A percentile compares a stretch with the other conserved stretches of the same genome.
Evolutionary conservation across 2,329 filamentous ascomycete species (phyloP).

Genomic region (Claviceps capensis): DNA sequence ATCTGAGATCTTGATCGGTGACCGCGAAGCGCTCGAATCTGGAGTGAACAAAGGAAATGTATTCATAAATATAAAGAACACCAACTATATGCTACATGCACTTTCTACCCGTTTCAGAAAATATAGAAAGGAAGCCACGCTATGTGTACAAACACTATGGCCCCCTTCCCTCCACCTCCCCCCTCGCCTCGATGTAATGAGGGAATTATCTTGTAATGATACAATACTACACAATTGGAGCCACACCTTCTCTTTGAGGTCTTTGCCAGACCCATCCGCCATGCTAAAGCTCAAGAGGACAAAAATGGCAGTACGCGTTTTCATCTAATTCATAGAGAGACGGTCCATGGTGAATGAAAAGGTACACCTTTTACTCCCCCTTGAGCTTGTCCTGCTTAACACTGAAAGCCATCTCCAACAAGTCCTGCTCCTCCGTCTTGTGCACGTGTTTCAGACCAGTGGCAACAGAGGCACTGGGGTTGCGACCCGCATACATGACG

Average conservation of each 20-base stretch:
- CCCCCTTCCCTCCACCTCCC: background rate
- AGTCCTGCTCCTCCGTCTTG: constrained; percentile 80
- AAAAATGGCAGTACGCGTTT: background rate
- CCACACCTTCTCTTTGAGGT: background rate
- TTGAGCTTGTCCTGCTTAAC: constrained; percentile 57
- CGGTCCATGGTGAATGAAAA: background rate
- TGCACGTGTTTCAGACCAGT: constrained; percentile 83
- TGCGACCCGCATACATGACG: constrained; percentile 92
- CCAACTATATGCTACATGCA: constrained; percentile 3
- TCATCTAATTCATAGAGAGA: background rate
- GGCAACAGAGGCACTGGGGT: constrained; percentile 85
- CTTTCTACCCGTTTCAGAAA: background rate
- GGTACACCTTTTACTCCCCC: constrained; percentile 36
- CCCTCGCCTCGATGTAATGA: background rate
- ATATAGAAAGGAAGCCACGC: constrained; percentile 4
- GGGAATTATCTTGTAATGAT: constrained; percentile 4
- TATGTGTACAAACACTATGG: constrained; percentile 3
- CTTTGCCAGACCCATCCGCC: background rate
- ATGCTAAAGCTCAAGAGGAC: background rate
- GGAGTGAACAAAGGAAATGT: background rate
- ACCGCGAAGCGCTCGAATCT: too few relatives aligned
- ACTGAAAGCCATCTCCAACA: constrained; percentile 53
- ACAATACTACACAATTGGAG: constrained; percentile 7
- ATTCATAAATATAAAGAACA: background rate
- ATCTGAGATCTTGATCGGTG: too few relatives aligned